A percentile compares a stretch with the other conserved stretches of the same genome.
These are phyloP conservation scores for Cynara cardunculus DNA, from an alignment of 129 eudicot species.

Conservation along the genomic window DNA sequence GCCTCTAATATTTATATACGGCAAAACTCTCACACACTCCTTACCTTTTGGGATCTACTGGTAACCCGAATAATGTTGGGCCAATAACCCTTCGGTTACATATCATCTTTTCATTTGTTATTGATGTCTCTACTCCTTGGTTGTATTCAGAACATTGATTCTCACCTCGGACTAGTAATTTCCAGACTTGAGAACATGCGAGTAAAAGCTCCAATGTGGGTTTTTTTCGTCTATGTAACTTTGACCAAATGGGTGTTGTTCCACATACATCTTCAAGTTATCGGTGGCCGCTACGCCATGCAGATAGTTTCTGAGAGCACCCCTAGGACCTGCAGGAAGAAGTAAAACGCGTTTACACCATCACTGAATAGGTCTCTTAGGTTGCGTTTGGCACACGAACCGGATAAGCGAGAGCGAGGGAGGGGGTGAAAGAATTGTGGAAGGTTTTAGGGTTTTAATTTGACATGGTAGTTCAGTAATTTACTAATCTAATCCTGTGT, in stretches of 20 bases:
- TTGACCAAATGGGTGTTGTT: slow-evolving; percentile 74
- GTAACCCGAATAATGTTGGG: not conserved
- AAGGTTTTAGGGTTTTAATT: not conserved
- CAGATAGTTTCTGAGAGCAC: slow-evolving; percentile 59
- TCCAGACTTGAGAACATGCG: slow-evolving; percentile 25
- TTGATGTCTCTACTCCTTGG: not conserved
- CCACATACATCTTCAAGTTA: slow-evolving; percentile 49
- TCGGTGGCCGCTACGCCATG: slow-evolving; percentile 49
- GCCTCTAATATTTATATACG: too few species aligned
- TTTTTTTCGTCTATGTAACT: slow-evolving; percentile 45
- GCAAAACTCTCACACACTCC: not conserved
- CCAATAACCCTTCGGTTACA: not conserved
- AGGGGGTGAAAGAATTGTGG: not conserved
- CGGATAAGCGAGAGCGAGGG: not conserved
- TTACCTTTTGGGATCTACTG: not conserved
- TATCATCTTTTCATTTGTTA: not conserved
- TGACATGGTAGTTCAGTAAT: not conserved
- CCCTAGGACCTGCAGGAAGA: slow-evolving; percentile 58
- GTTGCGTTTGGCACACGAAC: not conserved
- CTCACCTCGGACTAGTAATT: not conserved
- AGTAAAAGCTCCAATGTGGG: slow-evolving; percentile 53
- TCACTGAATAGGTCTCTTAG: not conserved
- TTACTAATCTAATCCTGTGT: not conserved
- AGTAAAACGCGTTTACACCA: not conserved
- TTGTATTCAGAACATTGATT: not conserved